Conservation (phyloP, 1,139 yeast species). For the Protomyces macrosporus region DNA sequence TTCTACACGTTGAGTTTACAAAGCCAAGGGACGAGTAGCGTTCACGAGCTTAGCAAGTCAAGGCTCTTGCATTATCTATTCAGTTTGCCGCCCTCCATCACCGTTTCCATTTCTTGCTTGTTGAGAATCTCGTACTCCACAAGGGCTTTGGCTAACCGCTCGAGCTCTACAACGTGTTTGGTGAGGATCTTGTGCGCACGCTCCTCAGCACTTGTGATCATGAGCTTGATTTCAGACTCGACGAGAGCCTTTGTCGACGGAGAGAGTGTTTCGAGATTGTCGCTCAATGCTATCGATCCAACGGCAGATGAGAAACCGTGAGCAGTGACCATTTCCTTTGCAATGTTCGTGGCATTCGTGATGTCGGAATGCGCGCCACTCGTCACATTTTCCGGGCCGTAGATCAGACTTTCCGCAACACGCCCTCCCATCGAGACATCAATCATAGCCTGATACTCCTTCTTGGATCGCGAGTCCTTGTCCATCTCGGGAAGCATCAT, state of each 20-base stretch:
- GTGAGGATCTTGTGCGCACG: constrained; percentile 67
- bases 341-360: constrained; percentile 82
- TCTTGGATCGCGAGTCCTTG: constrained; percentile 84
- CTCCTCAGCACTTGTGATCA: constrained; percentile 67
- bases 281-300: constrained; percentile 74
- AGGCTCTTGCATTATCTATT: not conserved
- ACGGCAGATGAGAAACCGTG: constrained; percentile 94
- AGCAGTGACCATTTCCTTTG: constrained; percentile 93
- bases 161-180: constrained; percentile 63
- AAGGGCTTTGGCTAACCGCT: constrained; percentile 85
- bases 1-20: constrained; percentile 45
- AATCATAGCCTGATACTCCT: constrained; percentile 81
- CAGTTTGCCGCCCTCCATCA: constrained; percentile 55
- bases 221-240: constrained; percentile 79
- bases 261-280: constrained; percentile 37
- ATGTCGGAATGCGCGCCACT: constrained; percentile 54
- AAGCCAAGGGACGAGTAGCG: constrained; percentile 28
- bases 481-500: constrained; percentile 98
- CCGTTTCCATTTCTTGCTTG: constrained; percentile 80
- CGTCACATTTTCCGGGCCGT: constrained; percentile 88
- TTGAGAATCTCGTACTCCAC: constrained; percentile 93
- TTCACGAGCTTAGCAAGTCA: not conserved
- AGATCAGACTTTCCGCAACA: constrained; percentile 88
- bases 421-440: constrained; percentile 99
- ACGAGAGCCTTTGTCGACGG: constrained; percentile 81